Evolutionary conservation across 148 eudicot species (phyloP), one percentile per base, ranked within the genome.

Genomic region (Arctostaphylos glauca): DNA sequence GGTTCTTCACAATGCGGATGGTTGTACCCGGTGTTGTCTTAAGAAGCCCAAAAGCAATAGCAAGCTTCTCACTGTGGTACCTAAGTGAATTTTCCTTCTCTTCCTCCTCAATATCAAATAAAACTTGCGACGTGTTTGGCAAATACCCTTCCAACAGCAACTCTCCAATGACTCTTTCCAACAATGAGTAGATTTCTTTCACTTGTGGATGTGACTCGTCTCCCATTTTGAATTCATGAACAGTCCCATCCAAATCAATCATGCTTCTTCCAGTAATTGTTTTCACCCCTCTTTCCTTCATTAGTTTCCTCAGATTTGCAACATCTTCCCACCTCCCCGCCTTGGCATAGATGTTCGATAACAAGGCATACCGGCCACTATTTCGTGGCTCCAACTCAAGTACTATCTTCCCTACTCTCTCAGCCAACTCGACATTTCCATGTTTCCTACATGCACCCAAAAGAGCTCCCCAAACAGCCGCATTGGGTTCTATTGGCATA

Each of bases 341-440:
- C 81, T 81, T 87, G n/a, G 91, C 91, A 60, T 87, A 87, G 59
- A 89, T 87, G 84, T 89, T 89, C 6, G 91, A 89, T 60, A 89
- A 59, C 81, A 87, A 78, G 2, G 84, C 81, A 62, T 89, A 87
- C 8, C 89, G 78, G 38, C 89, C 89, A 44, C 89, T 81, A 48
- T 89, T 83, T 66, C 67, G 41, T 0, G 89, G 89, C 38, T 89
- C 89, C 77, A 87, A 54, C 41, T 89, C 85, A 0, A 89, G 85
- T 66, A 89, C 76, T 4, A 81, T 76, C 31, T 76, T 74, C 25
- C 87, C 91, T 1, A 89, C 76, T 83, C 41, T 83, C 82, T 89
- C 87, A 10, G 84, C 91, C 53, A 87, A 18, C 46, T 85, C 87
- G 4, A 77, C 76, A 56, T 89, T 84, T 53, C 88, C 82, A 75